Evolutionary conservation across 441 rosid species (phyloP), one percentile per base, ranked within the genome.

Genomic region (Viola pubescens): DNA sequence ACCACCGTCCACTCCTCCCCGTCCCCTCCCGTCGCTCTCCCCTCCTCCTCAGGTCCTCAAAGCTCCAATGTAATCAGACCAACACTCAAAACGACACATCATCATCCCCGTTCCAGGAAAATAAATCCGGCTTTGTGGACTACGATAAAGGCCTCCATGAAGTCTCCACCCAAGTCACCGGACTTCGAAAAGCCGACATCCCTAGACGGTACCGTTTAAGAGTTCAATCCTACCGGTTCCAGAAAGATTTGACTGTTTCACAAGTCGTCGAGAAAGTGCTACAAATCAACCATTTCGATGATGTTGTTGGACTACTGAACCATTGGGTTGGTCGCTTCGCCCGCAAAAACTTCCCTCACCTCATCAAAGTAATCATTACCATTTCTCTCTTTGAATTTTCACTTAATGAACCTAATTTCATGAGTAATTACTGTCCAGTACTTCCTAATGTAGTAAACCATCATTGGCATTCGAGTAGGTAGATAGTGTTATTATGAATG

Each of bases 311-410:
- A 1, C 66, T 86, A 57, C 75, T 91, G 69, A 91, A 88, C 75
- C 79, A 70, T 26, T 88, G 98, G 95, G 75, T 72, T 3, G 96
- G 96, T 47, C 86, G 96, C 58, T 88, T 86, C 54, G 81, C 91
- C 40, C 69, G 96, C 43, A 88, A 82, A 74, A 91, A 91, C 69
- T 88, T 80, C 46, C 87, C 91, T 48, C 52, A 60, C 68, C 87
- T 91, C 12, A 86, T 91, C 54, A 79, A 78, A 78, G 96, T 82
- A 65, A 43, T 46, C 54, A 13, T n/a, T 10, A 7, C 57, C 41
- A 14, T 12, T 11, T 40, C 10, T 9, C 38, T 53, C 39, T 60
- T 38, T 19, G 26, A 19, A 9, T 55, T 6, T 49, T 42, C 48
- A 13, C 6, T 48, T 19, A 4, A 0, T 13, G 16, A 19, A 48